Percentiles rank a stretch among this genome's conserved stretches.
Evolutionary conservation across 129 eudicot species (phyloP).

Genomic region (Lactuca saligna): DNA sequence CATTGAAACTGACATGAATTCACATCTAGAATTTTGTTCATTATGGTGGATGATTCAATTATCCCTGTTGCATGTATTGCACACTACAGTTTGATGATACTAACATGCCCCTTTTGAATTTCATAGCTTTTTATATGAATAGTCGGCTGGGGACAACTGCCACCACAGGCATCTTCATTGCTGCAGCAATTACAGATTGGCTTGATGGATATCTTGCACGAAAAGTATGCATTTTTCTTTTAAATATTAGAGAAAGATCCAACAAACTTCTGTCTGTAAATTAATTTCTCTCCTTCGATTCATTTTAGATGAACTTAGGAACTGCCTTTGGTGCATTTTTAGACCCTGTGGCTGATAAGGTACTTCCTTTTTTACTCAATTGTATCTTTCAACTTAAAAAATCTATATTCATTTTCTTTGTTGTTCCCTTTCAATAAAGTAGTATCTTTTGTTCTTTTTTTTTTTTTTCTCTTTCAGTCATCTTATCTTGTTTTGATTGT

Average conservation of each 20-base stretch:
- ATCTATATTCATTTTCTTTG: neutral
- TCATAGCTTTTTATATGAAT: constrained; percentile 77
- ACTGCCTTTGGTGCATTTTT: constrained; percentile 95
- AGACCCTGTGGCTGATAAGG: constrained; percentile 99
- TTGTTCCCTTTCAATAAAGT: constrained; percentile 1
- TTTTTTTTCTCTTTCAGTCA: neutral
- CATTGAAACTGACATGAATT: constrained; percentile 3
- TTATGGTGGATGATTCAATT: neutral
- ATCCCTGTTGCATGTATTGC: constrained; percentile 2
- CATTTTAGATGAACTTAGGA: constrained; percentile 78
- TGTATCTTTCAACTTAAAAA: constrained; percentile 5
- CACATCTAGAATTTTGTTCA: constrained; percentile 5
- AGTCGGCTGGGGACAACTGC: constrained; percentile 77
- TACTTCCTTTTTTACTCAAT: constrained; percentile 22
- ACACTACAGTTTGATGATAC: constrained; percentile 6
- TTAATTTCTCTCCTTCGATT: constrained; percentile 4
- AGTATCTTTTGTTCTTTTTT: neutral
- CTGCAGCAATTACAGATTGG: constrained; percentile 98
- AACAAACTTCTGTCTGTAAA: neutral
- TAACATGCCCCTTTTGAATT: constrained; percentile 27
- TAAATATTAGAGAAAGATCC: constrained; percentile 4
- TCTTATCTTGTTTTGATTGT: constrained; percentile 3
- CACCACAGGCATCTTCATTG: constrained; percentile 81
- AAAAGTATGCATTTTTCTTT: constrained; percentile 42
- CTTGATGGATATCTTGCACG: constrained; percentile 97